Evolutionary conservation across 345 rosid genomes (phyloP), one percentile per base, ranked within the genome.

Genomic region (Ailanthus altissimus): DNA sequence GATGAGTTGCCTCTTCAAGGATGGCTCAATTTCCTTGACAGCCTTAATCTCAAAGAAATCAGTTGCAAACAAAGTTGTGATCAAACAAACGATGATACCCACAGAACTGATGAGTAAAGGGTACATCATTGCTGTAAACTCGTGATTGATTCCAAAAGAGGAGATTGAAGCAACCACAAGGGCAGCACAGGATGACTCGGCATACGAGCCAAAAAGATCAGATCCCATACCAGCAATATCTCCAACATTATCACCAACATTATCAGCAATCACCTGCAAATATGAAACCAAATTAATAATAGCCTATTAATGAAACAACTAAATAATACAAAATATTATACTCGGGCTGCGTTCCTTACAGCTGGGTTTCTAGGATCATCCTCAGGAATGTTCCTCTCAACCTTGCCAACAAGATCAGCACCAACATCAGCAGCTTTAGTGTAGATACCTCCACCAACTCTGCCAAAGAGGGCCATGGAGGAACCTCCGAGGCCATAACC

Each of bases 401-500:
- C 90, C 83, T 91, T 91, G 65, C 97, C 97, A 12, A 92, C 97
- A 81, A 92, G 97, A 83, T 92, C 97, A 23, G 94, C 97, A 90
- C 97, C 94, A 53, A 91, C 97, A 86, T 90, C 97, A 77, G 93
- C 97, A 80, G 93, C 97, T 78, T 91, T 91, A 46, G 94, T 92
- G 83, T 92, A 92, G 72, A 92, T 92, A 38, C 97, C 97, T 62
- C 97, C 93, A 64, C 89, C 97, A 77, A 92, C 97, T 87, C 94
- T 89, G 28, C 94, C 93, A 79, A 92, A 90, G 53, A 92, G 90
- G 49, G 97, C 94, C 94, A 92, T 92, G 68, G 97, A 92, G 69
- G 97, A 92, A 76, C 97, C 97, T 42, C 97, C 97, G 75, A 92
- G 94, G 38, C 97, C 94, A 80, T 92, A 92, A 66, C 93, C 97